These are phyloP conservation scores for Fusarium coicis DNA, from an alignment of 2,329 filamentous ascomycete species.

Conservation along the genomic window DNA sequence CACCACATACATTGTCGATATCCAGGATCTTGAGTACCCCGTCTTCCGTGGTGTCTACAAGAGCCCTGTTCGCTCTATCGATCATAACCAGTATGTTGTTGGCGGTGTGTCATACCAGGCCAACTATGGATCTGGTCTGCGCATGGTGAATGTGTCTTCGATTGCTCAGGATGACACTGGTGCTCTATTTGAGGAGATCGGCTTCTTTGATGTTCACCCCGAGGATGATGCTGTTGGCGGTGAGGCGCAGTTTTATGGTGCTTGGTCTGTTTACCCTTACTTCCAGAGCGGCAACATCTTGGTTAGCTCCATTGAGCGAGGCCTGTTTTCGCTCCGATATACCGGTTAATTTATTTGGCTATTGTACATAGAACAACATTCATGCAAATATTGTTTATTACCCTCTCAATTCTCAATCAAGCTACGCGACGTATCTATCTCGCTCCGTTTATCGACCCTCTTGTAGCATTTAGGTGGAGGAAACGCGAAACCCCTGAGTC, in stretches of 20 bases:
- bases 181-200: conserved; percentile 1
- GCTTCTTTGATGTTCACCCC: conserved; percentile 4
- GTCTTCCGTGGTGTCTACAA: conserved; percentile 39
- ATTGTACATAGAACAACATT: not conserved
- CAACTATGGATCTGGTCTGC: not conserved
- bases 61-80: conserved; percentile 10
- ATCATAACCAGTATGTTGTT: conserved; percentile 5
- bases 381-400: not conserved
- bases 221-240: conserved; percentile 55
- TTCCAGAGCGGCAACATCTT: conserved; percentile 59
- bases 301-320: conserved; percentile 60
- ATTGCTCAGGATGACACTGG: conserved; percentile 10
- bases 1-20: conserved; percentile 62
- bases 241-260: conserved; percentile 51
- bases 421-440: no score
- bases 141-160: conserved; percentile 6
- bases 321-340: not conserved
- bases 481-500: not conserved
- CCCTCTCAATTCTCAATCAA: no score
- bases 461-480: no score
- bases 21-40: conserved; percentile 53
- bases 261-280: conserved; percentile 60
- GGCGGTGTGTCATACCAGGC: conserved; percentile 12
- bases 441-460: no score
- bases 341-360: not conserved